These are phyloP conservation scores for Penicillium turbatum DNA, from an alignment of 495 filamentous ascomycete genomes.

Conservation along the genomic window DNA sequence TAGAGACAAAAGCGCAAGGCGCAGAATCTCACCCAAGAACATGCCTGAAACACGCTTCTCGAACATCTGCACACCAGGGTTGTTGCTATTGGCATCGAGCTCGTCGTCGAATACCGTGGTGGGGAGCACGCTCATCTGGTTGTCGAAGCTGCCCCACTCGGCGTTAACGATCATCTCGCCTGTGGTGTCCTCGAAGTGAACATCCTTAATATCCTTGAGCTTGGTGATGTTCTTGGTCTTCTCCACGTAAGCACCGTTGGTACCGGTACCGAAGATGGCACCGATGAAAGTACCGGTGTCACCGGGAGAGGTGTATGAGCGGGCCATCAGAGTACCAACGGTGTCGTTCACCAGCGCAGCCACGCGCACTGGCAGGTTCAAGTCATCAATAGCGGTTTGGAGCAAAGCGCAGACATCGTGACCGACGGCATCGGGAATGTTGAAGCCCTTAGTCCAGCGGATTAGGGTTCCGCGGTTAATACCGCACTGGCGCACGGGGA, in stretches of 20 bases:
- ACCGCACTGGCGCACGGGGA: slow-evolving; percentile 87
- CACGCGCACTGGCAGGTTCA: slow-evolving; percentile 84
- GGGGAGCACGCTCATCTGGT: slow-evolving; percentile 79
- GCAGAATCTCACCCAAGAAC: slow-evolving; percentile 94
- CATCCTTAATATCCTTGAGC: slow-evolving; percentile 40
- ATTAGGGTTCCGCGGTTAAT: slow-evolving; percentile 92
- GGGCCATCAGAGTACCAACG: slow-evolving; percentile 94
- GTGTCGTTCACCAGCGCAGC: slow-evolving; percentile 96
- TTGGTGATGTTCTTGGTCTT: slow-evolving; percentile 49
- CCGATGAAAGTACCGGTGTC: slow-evolving; percentile 83
- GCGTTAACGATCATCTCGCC: slow-evolving; percentile 97
- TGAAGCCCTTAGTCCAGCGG: slow-evolving; percentile 98
- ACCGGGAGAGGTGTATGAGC: slow-evolving; percentile 88
- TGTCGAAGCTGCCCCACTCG: slow-evolving; percentile 98
- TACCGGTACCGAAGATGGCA: slow-evolving; percentile 88
- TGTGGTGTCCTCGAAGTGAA: slow-evolving; percentile 72
- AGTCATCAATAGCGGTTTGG: slow-evolving; percentile 83
- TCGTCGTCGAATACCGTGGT: slow-evolving; percentile 76
- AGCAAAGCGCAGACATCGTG: slow-evolving; percentile 91
- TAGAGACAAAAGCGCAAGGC: slow-evolving; percentile 65
- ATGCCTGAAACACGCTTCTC: slow-evolving; percentile 98
- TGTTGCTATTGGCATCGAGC: slow-evolving; percentile 75
- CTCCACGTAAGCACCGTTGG: slow-evolving; percentile 86
- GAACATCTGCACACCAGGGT: slow-evolving; percentile 97
- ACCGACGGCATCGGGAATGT: slow-evolving; percentile 86